Percentiles rank a stretch among this genome's conserved stretches.
These are phyloP conservation scores for Paracamarosporium sp. DNA, from an alignment of 2,329 filamentous ascomycete genomes.

Conservation along the genomic window DNA sequence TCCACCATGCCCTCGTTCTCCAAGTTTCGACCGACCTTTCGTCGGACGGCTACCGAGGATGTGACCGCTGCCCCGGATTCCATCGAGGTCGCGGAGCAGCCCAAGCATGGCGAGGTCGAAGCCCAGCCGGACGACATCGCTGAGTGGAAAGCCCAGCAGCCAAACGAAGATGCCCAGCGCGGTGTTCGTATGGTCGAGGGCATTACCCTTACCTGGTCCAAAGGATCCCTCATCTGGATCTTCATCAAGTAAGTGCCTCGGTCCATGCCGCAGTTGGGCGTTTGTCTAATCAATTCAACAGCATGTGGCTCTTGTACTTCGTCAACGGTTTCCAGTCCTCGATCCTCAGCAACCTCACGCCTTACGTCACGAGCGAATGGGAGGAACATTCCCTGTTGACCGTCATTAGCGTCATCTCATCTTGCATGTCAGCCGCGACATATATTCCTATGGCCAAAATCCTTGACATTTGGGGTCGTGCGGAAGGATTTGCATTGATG, in stretches of 20 bases:
- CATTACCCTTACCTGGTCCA: constrained; percentile 50
- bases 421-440: neutral
- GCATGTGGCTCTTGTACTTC: constrained; percentile 56
- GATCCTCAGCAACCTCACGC: constrained; percentile 47
- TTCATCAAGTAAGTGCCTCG: constrained; percentile 43
- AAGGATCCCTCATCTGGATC: constrained; percentile 43
- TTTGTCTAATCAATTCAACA: constrained; percentile 18
- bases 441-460: constrained; percentile 41
- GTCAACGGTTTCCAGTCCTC: constrained; percentile 56
- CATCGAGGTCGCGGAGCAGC: neutral
- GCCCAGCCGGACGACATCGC: neutral
- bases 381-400: neutral
- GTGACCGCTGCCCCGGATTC: neutral
- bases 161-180: constrained; percentile 36
- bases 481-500: constrained; percentile 40
- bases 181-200: constrained; percentile 50
- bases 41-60: neutral
- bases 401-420: constrained; percentile 1
- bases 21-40: neutral
- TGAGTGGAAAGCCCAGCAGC: neutral
- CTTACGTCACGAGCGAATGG: constrained; percentile 38
- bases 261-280: neutral
- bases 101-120: neutral
- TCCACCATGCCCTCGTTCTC: neutral
- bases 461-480: constrained; percentile 48